Conservation (phyloP, 306 rosid genomes). For the Dryas alaskensis region DNA sequence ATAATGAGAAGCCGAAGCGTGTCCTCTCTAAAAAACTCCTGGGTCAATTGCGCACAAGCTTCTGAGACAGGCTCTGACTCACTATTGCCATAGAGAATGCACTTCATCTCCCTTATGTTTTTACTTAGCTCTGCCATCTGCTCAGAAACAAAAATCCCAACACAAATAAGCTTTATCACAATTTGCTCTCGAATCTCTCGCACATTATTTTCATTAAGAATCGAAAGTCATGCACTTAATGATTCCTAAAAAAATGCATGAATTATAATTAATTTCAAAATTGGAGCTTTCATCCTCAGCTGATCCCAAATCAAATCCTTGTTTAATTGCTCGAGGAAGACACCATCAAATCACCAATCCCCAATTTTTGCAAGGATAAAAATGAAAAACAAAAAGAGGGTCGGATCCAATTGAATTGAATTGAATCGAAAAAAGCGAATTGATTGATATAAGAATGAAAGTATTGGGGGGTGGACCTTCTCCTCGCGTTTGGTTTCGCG, state of each 20-base stretch:
- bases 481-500: slow-evolving; percentile 92
- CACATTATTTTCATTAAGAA: neutral
- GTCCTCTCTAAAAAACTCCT: slow-evolving; percentile 82
- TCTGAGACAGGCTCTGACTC: slow-evolving; percentile 94
- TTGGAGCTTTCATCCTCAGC: neutral
- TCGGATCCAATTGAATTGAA: neutral
- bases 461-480: slow-evolving; percentile 43
- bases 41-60: slow-evolving; percentile 88
- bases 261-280: neutral
- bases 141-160: slow-evolving; percentile 24
- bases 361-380: neutral
- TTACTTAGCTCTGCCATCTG: slow-evolving; percentile 75
- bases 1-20: slow-evolving; percentile 68
- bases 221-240: neutral
- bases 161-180: slow-evolving; percentile 21
- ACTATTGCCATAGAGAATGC: slow-evolving; percentile 85
- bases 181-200: neutral
- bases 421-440: neutral
- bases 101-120: slow-evolving; percentile 83
- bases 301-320: neutral
- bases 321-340: neutral
- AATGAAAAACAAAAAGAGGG: neutral
- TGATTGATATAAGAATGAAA: neutral
- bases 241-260: neutral
- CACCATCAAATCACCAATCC: neutral